phyloP scores from a whole-genome alignment of 2,329 filamentous ascomycete genomes.

The Monascus ruber region DNA sequence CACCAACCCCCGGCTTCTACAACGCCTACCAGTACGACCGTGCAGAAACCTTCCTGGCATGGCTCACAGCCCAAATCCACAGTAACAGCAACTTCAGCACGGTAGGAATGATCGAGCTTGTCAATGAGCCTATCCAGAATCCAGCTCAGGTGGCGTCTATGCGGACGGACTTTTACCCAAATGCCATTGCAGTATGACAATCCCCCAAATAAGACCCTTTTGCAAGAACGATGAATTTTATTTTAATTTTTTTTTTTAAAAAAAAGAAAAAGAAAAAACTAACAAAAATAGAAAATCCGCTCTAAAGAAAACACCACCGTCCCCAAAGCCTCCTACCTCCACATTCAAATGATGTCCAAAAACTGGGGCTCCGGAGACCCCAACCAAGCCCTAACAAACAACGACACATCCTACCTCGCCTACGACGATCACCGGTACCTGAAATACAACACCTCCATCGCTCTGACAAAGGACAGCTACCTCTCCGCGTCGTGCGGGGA shows the following conservation, averaged over 20 bases:
- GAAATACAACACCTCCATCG: conserved; percentile 40
- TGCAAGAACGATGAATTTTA: background rate
- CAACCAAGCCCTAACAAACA: conserved; percentile 28
- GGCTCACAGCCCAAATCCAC: conserved; percentile 42
- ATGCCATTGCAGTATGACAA: conserved; percentile 25
- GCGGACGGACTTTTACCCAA: conserved; percentile 37
- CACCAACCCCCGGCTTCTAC: conserved; percentile 42
- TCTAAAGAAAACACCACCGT: conserved; percentile 37
- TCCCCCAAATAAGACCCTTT: background rate
- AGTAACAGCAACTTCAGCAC: conserved; percentile 43
- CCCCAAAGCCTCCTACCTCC: conserved; percentile 33
- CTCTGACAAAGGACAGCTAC: conserved; percentile 38
- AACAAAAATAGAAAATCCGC: conserved; percentile 32
- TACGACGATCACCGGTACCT: conserved; percentile 52
- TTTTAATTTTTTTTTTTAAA: background rate
- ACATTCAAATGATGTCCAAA: conserved; percentile 44
- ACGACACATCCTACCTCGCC: conserved; percentile 32
- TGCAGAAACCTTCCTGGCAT: conserved; percentile 44
- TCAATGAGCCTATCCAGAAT: conserved; percentile 46
- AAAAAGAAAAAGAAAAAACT: background rate
- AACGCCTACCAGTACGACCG: conserved; percentile 46
- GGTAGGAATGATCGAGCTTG: conserved; percentile 40
- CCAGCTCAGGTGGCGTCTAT: conserved; percentile 23
- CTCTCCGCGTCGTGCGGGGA: conserved; percentile 41
- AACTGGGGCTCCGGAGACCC: conserved; percentile 48